Evolutionary conservation across 805 yeast genomes (phyloP).

Genomic region (Ogataea allantospora): DNA sequence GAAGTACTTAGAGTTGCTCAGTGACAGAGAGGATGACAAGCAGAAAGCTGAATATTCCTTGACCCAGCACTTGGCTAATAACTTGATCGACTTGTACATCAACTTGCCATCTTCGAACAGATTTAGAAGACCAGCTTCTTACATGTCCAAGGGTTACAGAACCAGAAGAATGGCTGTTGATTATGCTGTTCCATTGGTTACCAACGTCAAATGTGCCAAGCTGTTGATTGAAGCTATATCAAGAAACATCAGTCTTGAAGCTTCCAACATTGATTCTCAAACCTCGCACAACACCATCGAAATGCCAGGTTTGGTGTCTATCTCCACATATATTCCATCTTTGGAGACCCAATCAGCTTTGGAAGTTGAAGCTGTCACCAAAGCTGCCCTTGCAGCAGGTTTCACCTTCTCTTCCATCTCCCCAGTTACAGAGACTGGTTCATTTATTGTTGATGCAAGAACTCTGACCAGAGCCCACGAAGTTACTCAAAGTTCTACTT

Average conservation of each 20-base stretch:
- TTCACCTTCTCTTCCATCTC: conserved; percentile 81
- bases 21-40: conserved; percentile 64
- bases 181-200: conserved; percentile 94
- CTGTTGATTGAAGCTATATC: conserved; percentile 91
- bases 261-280: conserved; percentile 80
- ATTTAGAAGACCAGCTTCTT: conserved; percentile 98
- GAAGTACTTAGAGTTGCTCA: conserved; percentile 86
- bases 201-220: conserved; percentile 97
- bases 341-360: conserved; percentile 42
- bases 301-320: conserved; percentile 84
- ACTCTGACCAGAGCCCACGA: conserved; percentile 65
- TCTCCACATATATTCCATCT: conserved; percentile 75
- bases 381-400: conserved; percentile 76
- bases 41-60: conserved; percentile 92
- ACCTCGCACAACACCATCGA: conserved; percentile 80
- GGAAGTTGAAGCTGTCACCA: conserved; percentile 67
- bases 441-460: conserved; percentile 60
- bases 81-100: conserved; percentile 92
- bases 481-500: conserved; percentile 53
- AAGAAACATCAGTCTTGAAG: conserved; percentile 64
- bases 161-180: conserved; percentile 99
- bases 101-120: conserved; percentile 96
- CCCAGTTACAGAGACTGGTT: conserved; percentile 67
- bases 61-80: conserved; percentile 94
- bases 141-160: conserved; percentile 94